These are phyloP conservation scores for Curvularia eragrostidis DNA, from an alignment of 2,329 filamentous ascomycete genomes.

Conservation along the genomic window DNA sequence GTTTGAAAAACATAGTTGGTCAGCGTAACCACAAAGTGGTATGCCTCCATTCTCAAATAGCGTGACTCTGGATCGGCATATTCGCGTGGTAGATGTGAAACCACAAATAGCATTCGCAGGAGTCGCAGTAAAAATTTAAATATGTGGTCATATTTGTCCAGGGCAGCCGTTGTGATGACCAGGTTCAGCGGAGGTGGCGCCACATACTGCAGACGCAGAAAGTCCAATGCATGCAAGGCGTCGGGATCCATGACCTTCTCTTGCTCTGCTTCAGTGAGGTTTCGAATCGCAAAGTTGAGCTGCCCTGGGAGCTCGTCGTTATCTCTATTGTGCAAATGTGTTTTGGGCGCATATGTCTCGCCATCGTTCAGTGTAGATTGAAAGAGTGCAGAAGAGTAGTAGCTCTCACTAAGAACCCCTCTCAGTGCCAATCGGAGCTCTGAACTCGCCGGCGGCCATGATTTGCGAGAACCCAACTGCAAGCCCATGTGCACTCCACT, in stretches of 20 bases:
- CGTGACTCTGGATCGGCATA: conserved; percentile 31
- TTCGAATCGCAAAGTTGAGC: conserved; percentile 76
- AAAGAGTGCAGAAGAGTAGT: conserved; percentile 54
- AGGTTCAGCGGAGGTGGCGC: conserved; percentile 73
- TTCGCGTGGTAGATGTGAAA: conserved; percentile 52
- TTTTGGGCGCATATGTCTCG: neutral
- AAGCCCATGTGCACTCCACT: conserved; percentile 75
- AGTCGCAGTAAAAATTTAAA: conserved; percentile 82
- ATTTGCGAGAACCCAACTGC: conserved; percentile 78
- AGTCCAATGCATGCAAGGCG: conserved; percentile 88
- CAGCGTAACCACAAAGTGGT: conserved; percentile 77
- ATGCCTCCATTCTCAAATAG: conserved; percentile 74
- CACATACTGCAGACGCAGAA: conserved; percentile 85
- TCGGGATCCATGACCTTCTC: conserved; percentile 82
- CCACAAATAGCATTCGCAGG: conserved; percentile 78
- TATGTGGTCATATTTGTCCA: conserved; percentile 83
- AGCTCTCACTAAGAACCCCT: conserved; percentile 81
- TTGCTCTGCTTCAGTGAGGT: conserved; percentile 76
- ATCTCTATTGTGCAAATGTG: conserved; percentile 26
- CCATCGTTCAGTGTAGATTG: conserved; percentile 26
- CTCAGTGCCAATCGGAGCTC: conserved; percentile 89
- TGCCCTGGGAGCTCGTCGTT: conserved; percentile 53
- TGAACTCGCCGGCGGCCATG: conserved; percentile 92
- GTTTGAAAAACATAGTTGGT: conserved; percentile 81
- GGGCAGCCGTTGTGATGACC: conserved; percentile 72